Base-by-base conservation (phyloP, 148 eudicot species). In the Mesembryanthemum crystallinum region DNA sequence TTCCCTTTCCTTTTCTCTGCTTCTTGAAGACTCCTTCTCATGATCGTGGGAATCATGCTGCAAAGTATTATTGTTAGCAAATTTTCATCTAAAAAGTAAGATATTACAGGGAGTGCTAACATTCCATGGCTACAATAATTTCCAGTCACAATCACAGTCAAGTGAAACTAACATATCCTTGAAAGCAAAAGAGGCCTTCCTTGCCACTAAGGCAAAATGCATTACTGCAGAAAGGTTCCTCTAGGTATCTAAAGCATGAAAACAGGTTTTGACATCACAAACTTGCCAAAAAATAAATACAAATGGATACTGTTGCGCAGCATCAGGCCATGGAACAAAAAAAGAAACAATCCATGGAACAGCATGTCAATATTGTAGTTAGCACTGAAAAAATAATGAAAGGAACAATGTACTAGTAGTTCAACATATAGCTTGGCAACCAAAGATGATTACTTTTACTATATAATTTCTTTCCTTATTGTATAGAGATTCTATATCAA, bases 1-100 rank as follows among this genome's bases (percentile, higher is more conserved):
- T 11, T 82, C 77, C 77, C 76, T 73, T 67, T 85, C 76, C 32
- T 80, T 77, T 11, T 68, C 84, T n/a, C 76, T 87, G 84, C 89
- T 88, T 73, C 81, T 87, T 29, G 90, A 85, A 74, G 92, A 87
- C 72, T 69, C 89, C 67, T 83, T 88, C 25, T 83, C 95, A 68
- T 72, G 68, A 39, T 79, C 91, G 59, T 81, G 90, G 43, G 90
- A 86, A 79, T 77, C 81, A 64, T 77, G 87, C 96, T 90, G 91
- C 79, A 82, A 78, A 12, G 27, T 64, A 30, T 65, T 28, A 25
- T 0, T 2, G 33, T 81, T 37, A 72, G 54, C 35, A 71, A 71
- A 30, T 9, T 6, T 21, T 71, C 24, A 21, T 27, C 18, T 45
- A 45, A 15, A 7, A 66, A 69, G 27, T 25, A 68, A 47, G 20